These are phyloP conservation scores for Paramecium caudatum DNA, from an alignment of 73 alveolate genomes.

Conservation along the genomic window DNA sequence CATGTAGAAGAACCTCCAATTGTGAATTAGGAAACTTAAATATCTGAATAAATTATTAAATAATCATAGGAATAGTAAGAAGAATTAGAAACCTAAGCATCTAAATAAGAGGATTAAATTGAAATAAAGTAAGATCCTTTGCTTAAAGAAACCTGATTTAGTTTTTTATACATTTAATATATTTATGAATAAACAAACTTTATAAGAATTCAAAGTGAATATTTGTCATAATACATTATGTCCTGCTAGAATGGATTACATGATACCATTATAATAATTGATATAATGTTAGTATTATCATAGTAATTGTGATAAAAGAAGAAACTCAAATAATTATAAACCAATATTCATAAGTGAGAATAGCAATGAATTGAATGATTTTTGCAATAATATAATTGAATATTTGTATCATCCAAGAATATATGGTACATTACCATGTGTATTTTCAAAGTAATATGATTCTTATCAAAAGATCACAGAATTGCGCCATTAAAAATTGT, in stretches of 20 bases:
- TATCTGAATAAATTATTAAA: too few species aligned
- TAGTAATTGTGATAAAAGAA: conserved; percentile 72
- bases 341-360: conserved; percentile 57
- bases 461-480: conserved; percentile 41
- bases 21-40: too few species aligned
- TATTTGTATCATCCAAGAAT: conserved; percentile 73
- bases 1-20: too few species aligned
- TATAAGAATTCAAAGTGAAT: conserved; percentile 34
- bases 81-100: too few species aligned
- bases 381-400: conserved; percentile 72
- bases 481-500: conserved; percentile 33
- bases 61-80: too few species aligned
- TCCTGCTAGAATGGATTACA: not conserved
- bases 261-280: not conserved
- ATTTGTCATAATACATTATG: conserved; percentile 30
- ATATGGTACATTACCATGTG: conserved; percentile 52
- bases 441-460: not conserved
- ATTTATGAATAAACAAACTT: conserved; percentile 55
- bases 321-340: conserved; percentile 44
- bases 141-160: too few species aligned
- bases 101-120: too few species aligned
- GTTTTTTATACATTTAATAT: too few species aligned
- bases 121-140: too few species aligned
- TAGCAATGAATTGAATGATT: conserved; percentile 39
- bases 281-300: conserved; percentile 64